Conservation (phyloP, 768 basidiomycete genomes). For the Amanita thiersii region DNA sequence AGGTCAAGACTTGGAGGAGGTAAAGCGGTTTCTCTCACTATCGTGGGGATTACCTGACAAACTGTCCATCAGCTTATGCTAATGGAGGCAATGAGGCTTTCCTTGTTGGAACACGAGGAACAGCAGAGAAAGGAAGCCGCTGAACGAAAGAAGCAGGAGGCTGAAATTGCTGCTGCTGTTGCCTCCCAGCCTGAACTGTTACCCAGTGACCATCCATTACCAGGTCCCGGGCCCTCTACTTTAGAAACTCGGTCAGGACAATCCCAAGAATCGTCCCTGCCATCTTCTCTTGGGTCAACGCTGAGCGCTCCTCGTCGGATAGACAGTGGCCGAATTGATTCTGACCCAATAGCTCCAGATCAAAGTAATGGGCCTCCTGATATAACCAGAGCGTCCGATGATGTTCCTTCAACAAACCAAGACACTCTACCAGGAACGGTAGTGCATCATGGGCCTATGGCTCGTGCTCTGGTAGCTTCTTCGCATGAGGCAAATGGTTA, state of each 20-base stretch:
- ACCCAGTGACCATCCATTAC: conserved; percentile 14
- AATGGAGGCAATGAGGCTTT: conserved; percentile 98
- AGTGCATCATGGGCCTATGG: too few species aligned
- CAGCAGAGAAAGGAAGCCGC: conserved; percentile 74
- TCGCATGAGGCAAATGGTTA: too few species aligned
- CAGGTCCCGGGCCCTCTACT: conserved; percentile 26
- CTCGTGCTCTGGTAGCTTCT: too few species aligned
- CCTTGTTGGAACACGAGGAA: conserved; percentile 90
- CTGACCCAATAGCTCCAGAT: too few species aligned
- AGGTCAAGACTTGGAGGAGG: conserved; percentile 92
- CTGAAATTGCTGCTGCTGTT: conserved; percentile 26
- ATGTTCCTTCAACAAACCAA: too few species aligned
- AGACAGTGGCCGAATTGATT: too few species aligned
- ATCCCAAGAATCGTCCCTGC: conserved; percentile 19
- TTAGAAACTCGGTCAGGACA: conserved; percentile 18
- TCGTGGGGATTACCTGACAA: conserved; percentile 2
- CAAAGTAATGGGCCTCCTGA: too few species aligned
- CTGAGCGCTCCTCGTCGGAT: too few species aligned
- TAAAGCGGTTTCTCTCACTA: conserved; percentile 26
- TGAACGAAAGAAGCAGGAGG: conserved; percentile 52
- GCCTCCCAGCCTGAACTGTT: conserved; percentile 17
- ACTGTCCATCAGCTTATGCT: conserved; percentile 79
- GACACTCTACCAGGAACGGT: too few species aligned
- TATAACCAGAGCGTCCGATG: too few species aligned
- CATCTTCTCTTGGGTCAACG: too few species aligned